Evolutionary conservation across 345 rosid genomes (phyloP).

Genomic region (Salix exigua): DNA sequence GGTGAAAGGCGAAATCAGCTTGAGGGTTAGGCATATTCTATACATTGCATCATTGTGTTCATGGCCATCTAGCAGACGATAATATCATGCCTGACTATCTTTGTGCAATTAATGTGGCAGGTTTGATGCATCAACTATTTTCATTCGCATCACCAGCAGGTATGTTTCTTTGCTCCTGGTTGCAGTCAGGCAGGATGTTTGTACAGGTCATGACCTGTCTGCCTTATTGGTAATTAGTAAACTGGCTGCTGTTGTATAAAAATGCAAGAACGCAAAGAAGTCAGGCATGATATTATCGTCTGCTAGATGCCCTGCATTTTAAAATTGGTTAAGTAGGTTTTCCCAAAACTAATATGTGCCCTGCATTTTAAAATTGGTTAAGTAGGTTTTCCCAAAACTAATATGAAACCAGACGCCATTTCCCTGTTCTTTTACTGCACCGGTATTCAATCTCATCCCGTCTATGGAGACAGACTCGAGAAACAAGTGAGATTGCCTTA

Average conservation of each 20-base stretch:
- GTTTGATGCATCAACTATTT: constrained; percentile 21
- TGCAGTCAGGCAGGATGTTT: constrained; percentile 8
- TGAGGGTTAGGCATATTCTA: constrained; percentile 24
- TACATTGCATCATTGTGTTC: constrained; percentile 10
- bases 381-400: not conserved
- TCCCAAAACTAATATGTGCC: not conserved
- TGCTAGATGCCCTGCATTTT: not conserved
- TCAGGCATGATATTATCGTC: not conserved
- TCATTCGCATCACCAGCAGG: constrained; percentile 21
- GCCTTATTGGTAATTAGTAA: not conserved
- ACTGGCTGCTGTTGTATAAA: not conserved
- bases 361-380: too few relatives aligned
- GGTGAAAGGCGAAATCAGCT: constrained; percentile 8
- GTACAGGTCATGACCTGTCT: not conserved
- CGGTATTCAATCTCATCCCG: not conserved
- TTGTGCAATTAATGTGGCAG: constrained; percentile 26
- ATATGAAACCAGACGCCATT: not conserved
- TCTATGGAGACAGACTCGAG: not conserved
- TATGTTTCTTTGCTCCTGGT: constrained; percentile 23
- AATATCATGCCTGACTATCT: too few relatives aligned
- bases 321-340: not conserved
- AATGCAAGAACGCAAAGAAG: not conserved
- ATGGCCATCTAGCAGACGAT: too few relatives aligned
- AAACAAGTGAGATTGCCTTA: not conserved
- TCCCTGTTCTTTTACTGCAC: not conserved